Base-by-base conservation (phyloP, 2,329 filamentous ascomycete species). In the Aspergillus fijiensis region DNA sequence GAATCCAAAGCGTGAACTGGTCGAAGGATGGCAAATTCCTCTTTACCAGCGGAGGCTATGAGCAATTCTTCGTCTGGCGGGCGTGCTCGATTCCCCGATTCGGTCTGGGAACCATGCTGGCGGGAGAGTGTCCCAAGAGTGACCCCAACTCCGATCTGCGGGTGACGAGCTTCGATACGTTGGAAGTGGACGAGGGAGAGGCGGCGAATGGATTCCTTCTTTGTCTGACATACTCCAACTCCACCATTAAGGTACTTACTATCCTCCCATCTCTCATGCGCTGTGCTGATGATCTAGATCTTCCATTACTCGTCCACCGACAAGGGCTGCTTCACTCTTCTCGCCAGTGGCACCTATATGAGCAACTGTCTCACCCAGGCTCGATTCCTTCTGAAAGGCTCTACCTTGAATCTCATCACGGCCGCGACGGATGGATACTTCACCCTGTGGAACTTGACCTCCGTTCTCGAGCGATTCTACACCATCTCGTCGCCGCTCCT, bases 31-130 rank as follows among this genome's bases (percentile, higher is more conserved):
- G 88, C 2, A 74, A 80, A 1, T 89, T 89, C 67, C 84, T 99
- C 2, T 90, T 98, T 72, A 96, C 91, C 65, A 93, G 91, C 68
- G 92, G 86, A 5, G 95, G 93, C 0, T 88, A 87, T 62, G 94
- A 97, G 73, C 94, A 99, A 74, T 89, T 98, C 64, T 94, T 89
- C 67, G 84, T 93, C 11, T 99, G 95, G 94, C 83, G 85, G 47
- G 74, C 94, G 35, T 80, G 79, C 51, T 70, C 71, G 11, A 72
- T 90, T 6, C 80, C 86, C 27, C 79, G 81, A 1, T 76, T 85
- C 58, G 79, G 77, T 3, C 67, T 86, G 10, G 83, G 85, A 0
- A 77, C 84, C 1, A 75, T 84, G 0, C 81, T 84, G 63, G 79
- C 84, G 63, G 80, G 79, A 2, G 70, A 74, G 12, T 82, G 83